These are phyloP conservation scores for Naganishia vishniacii DNA, from an alignment of 768 basidiomycete genomes.

Conservation along the genomic window DNA sequence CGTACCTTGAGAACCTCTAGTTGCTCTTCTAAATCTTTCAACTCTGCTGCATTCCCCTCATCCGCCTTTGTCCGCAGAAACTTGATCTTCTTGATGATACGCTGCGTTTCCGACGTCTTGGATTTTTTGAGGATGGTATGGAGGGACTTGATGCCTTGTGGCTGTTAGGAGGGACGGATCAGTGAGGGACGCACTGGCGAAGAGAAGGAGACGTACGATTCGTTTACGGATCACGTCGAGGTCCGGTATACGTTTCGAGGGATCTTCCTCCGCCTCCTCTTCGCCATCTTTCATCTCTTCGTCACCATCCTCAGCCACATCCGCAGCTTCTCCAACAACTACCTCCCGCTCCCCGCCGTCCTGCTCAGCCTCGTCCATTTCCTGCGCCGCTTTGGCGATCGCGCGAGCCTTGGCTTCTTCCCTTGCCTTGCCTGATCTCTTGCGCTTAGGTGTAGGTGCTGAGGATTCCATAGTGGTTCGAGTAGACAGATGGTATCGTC, in stretches of 20 bases:
- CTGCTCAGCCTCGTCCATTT: neutral
- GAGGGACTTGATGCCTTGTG: constrained; percentile 67
- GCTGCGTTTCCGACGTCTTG: constrained; percentile 71
- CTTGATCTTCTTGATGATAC: constrained; percentile 75
- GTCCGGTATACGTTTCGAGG: neutral
- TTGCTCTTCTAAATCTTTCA: constrained; percentile 58
- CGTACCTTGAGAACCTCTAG: constrained; percentile 63
- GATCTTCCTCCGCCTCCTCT: neutral
- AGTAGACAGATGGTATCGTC: too few species aligned
- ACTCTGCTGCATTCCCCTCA: constrained; percentile 42
- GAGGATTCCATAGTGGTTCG: neutral
- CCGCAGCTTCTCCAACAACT: neutral
- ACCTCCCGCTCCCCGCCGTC: neutral
- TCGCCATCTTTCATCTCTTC: neutral
- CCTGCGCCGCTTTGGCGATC: constrained; percentile 26
- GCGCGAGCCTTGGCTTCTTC: constrained; percentile 38
- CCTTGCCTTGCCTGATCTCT: constrained; percentile 45
- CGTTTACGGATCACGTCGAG: constrained; percentile 23
- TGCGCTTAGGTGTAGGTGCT: constrained; percentile 33
- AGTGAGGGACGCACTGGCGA: constrained; percentile 52
- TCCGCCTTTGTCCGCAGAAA: constrained; percentile 55
- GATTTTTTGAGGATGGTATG: constrained; percentile 74
- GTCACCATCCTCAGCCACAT: neutral
- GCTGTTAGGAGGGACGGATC: constrained; percentile 56
- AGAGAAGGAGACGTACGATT: constrained; percentile 30